Evolutionary conservation across 208 protist species (phyloP), one percentile per base, ranked within the genome.

Genomic region (Trypanosoma brucei): DNA sequence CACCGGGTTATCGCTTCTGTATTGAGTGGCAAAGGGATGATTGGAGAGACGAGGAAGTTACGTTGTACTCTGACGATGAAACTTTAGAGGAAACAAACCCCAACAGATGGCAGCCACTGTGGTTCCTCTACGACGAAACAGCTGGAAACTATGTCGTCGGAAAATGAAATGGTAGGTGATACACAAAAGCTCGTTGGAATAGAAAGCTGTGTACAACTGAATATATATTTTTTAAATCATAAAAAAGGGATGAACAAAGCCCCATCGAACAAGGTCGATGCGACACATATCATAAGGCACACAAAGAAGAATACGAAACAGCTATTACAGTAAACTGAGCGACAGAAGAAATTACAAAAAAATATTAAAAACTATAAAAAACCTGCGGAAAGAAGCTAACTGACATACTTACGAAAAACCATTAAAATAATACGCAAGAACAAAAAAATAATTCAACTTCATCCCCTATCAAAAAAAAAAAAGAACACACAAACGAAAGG

Each of bases 91-190:
- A 65, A 42, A 70, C 67, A 42, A 90, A 92, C 50, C 68, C 64
- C 0, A 92, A 91, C 49, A 78, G 88, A 38, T 94, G 88, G 88
- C 88, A 94, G 65, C 83, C 82, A 0, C 74, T 92, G 33, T 94
- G 88, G 88, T 92, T 90, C 62, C 81, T 88, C 54, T 38, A 59
- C 33, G 60, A 76, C 44, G 14, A 44, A 0, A 48, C 3, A 49
- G 14, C 14, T 3, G 3, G 66, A 2, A 75, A 75, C 2, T 72
- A 82, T 52, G 83, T 76, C 58, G 56, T 75, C 7, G n/a, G 2
- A 11, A 13, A 6, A 7, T 48, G 9, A 7, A 55, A 51, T 70
- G 69, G 57, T 68, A 60, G 52, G 63, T 74, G 62, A 71, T 69
- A 72, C 59, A 77, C 62, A 63, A 46, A 46, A 46, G 6, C 42